A percentile compares a stretch with the other conserved stretches of the same genome.
Conservation (phyloP, 2,329 filamentous ascomycete genomes). For the Gnomoniopsis sp. region DNA sequence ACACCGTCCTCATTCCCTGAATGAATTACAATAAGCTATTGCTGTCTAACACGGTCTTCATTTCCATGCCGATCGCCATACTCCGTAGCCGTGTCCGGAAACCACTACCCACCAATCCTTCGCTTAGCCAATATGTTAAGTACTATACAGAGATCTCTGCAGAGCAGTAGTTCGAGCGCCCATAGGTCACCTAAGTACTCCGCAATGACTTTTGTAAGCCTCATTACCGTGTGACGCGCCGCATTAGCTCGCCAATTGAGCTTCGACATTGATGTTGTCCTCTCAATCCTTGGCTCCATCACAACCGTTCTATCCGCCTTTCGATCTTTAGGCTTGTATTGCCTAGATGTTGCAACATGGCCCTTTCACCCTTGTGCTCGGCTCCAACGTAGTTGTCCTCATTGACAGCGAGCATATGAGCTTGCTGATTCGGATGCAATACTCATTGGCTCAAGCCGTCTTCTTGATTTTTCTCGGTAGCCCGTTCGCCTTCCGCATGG, state of each 20-base stretch:
- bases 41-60: not conserved
- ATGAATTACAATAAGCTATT: not conserved
- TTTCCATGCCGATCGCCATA: not conserved
- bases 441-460: not conserved
- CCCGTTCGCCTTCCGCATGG: slow-evolving; percentile 55
- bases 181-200: not conserved
- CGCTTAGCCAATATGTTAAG: not conserved
- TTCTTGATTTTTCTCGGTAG: slow-evolving; percentile 43
- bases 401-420: not conserved
- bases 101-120: not conserved
- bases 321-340: too few species aligned
- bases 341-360: too few species aligned
- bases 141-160: not conserved
- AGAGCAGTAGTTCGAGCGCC: not conserved
- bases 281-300: too few species aligned
- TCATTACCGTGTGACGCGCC: not conserved
- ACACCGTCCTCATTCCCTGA: too few species aligned
- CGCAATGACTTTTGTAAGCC: not conserved
- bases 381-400: not conserved
- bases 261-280: too few species aligned
- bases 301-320: too few species aligned
- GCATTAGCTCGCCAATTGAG: too few species aligned
- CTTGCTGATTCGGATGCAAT: not conserved
- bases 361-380: not conserved
- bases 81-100: slow-evolving; percentile 6